Base-by-base conservation (phyloP, 2,329 filamentous ascomycete genomes). In the Penicillium glabrum region DNA sequence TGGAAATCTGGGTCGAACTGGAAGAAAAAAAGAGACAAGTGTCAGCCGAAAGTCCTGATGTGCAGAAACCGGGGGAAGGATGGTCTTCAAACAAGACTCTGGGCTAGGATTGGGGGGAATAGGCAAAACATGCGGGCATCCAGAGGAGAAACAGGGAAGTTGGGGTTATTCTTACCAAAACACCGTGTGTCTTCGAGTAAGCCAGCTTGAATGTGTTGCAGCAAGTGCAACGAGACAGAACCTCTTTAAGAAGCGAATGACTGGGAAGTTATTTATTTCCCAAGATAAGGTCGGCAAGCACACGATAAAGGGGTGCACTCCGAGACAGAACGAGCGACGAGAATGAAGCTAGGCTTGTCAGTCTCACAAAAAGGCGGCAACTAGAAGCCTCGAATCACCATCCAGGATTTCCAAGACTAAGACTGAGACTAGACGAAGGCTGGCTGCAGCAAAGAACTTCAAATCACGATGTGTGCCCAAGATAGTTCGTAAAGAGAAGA, bases 171-270 rank as follows among this genome's bases (percentile, higher is more conserved):
- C 77, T 71, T 67, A 80, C 78, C 69, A 78, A 74, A 75, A 74
- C 69, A 70, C 70, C 70, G 70, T 77, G 70, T 62, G 69, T 73
- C 69, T 75, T 77, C 72, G 75, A 77, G 69, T 76, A 78, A 74
- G 77, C 77, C 77, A 79, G 77, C 65, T 77, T 79, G 77, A 79
- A 76, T 73, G 72, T 78, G 73, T 77, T 77, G 74, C 72, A 74
- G 67, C 63, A 62, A 69, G 66, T 74, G 75, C 73, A 77, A 77
- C 74, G 59, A 69, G 68, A 72, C 66, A 70, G 69, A 66, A 72
- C 64, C 69, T 68, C 68, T 64, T 71, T 67, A 69, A 67, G 57
- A 78, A 79, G 77, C 78, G 78, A 79, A 72, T 74, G 77, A 75
- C 75, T 73, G 73, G 65, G 71, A 75, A 72, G 73, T 70, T 72